phyloP scores from a whole-genome alignment of 768 basidiomycete genomes.

The Trametes cingulata region DNA sequence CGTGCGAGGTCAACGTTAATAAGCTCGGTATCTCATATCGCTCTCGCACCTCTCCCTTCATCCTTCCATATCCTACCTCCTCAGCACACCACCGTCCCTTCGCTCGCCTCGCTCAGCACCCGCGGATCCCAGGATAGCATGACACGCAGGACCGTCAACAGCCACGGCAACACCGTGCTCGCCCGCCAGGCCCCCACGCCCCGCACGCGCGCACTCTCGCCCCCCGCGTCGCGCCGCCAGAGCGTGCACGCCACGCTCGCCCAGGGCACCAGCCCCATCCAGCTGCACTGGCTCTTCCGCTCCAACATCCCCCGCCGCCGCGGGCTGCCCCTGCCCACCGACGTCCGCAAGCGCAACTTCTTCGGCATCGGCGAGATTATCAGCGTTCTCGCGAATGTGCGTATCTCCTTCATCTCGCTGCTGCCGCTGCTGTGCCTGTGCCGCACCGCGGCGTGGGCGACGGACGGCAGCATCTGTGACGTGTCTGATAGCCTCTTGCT shows the following conservation, averaged over 20 bases:
- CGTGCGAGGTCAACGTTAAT: constrained; percentile 14
- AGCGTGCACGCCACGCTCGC: constrained; percentile 29
- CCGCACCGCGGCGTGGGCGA: constrained; percentile 3
- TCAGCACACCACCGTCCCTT: constrained; percentile 3
- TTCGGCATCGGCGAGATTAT: constrained; percentile 83
- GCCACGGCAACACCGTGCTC: constrained; percentile 16
- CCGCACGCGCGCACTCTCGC: constrained; percentile 27
- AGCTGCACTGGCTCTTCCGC: constrained; percentile 72
- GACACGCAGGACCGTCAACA: constrained; percentile 25
- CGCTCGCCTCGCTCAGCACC: constrained; percentile 3
- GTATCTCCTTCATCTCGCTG: constrained; percentile 28
- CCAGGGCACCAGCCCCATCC: constrained; percentile 24
- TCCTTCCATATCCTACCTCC: constrained; percentile 19
- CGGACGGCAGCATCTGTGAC: constrained; percentile 5
- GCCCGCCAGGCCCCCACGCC: constrained; percentile 21
- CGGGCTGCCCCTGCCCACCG: constrained; percentile 59
- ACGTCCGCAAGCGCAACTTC: constrained; percentile 67
- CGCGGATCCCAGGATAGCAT: constrained; percentile 15
- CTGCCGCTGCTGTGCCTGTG: no score
- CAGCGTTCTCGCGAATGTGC: constrained; percentile 71
- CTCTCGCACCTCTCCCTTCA: constrained; percentile 2
- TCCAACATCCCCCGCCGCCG: constrained; percentile 67
- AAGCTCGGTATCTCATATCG: constrained; percentile 19
- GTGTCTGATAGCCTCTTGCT: constrained; percentile 14
- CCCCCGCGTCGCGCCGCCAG: constrained; percentile 31